Evolutionary conservation across 495 filamentous ascomycete species (phyloP), one percentile per base, ranked within the genome.

Genomic region (Neurospora sp.): DNA sequence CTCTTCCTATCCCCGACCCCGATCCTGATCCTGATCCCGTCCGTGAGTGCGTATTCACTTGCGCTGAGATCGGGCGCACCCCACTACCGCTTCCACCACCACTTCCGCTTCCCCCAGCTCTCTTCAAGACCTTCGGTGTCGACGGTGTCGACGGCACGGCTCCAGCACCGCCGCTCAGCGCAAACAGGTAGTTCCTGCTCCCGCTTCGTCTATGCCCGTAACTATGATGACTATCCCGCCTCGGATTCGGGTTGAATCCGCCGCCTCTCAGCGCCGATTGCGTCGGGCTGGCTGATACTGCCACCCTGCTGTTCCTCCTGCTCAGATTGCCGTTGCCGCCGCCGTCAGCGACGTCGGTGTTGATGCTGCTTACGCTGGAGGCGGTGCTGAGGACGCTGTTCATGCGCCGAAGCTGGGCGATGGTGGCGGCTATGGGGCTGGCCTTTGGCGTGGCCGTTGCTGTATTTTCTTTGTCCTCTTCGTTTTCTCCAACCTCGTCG

Each of bases 371-470:
- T 69, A 74, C 44, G 71, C 75, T 74, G 5, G 77, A 73, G 8
- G 75, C 71, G 8, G 46, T 71, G 78, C 76, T 77, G 38, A 79
- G 37, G 8, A 70, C 71, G 44, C 71, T 74, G 75, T 80, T 77
- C 78, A 79, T 79, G 72, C 78, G 78, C 12, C 78, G 72, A 3
- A 80, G 74, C 41, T 77, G 75, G 41, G 71, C 75, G 18, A 78
- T 77, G 40, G 75, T 75, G 18, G 70, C 37, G 38, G 72, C 72
- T 27, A 42, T 39, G 16, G 54, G 37, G 37, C 20, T 72, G 40
- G 54, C 54, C 35, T 35, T 62, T 31, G 54, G 54, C 2, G 54
- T 62, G 1, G 20, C 27, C n/a, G n/a, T n/a, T 4, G 54, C 12
- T 1, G 3, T 35, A 18, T 62, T 62, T 35, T 69, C 74, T 12